phyloP scores from a whole-genome alignment of 768 basidiomycete genomes.

The Hebeloma cylindrosporum region DNA sequence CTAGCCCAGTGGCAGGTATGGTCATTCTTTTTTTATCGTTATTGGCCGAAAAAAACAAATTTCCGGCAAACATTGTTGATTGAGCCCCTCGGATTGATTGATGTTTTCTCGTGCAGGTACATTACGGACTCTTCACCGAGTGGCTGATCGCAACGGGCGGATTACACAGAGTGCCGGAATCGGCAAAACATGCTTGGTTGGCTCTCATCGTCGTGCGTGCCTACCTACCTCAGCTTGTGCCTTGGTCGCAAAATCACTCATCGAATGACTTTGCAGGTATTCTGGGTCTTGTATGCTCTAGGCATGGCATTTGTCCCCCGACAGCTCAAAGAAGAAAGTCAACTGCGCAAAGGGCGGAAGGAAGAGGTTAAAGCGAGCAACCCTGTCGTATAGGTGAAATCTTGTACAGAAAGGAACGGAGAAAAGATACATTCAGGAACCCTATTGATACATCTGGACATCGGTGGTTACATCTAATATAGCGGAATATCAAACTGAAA shows the following conservation, averaged over 20 bases:
- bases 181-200: slow-evolving; percentile 47
- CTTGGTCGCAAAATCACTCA: slow-evolving; percentile 1
- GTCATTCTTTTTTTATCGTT: slow-evolving; percentile 5
- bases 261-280: slow-evolving; percentile 32
- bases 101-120: slow-evolving; percentile 34
- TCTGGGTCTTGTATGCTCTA: slow-evolving; percentile 45
- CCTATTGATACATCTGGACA: slow-evolving; percentile 24
- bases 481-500: slow-evolving; percentile 6
- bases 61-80: not conserved
- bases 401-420: slow-evolving; percentile 1
- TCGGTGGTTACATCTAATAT: slow-evolving; percentile 12
- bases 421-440: slow-evolving; percentile 23
- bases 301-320: slow-evolving; percentile 46
- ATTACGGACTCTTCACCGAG: slow-evolving; percentile 50
- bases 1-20: slow-evolving; percentile 54
- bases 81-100: slow-evolving; percentile 1
- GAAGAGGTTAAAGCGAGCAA: slow-evolving; percentile 15
- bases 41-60: too few species aligned
- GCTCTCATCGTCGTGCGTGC: slow-evolving; percentile 41
- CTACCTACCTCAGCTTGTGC: not conserved
- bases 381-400: slow-evolving; percentile 7
- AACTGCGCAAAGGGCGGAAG: slow-evolving; percentile 19
- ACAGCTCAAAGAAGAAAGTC: slow-evolving; percentile 43
- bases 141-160: slow-evolving; percentile 36
- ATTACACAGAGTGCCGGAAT: slow-evolving; percentile 35